Evolutionary conservation across 2,329 filamentous ascomycete genomes (phyloP).

Genomic region (Byssochlamys sp.): DNA sequence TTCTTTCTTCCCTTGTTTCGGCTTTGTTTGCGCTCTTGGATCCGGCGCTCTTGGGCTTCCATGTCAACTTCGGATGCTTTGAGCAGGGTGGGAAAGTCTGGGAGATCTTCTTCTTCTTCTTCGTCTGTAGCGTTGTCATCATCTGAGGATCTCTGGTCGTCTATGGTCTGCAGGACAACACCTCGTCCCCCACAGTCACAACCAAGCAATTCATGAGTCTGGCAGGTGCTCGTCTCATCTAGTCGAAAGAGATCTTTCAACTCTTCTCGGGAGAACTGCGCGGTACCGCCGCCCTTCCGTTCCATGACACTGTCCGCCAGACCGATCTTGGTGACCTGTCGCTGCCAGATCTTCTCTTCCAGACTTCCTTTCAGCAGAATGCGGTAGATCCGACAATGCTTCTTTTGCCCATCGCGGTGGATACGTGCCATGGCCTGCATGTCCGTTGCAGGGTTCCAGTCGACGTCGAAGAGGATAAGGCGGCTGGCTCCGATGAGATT

Average conservation of each 20-base stretch:
- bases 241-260: slow-evolving; percentile 58
- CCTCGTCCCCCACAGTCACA: slow-evolving; percentile 54
- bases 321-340: slow-evolving; percentile 61
- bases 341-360: slow-evolving; percentile 67
- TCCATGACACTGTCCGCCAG: slow-evolving; percentile 64
- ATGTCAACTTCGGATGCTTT: slow-evolving; percentile 33
- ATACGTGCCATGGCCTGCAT: slow-evolving; percentile 67
- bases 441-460: slow-evolving; percentile 68
- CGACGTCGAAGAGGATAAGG: slow-evolving; percentile 61
- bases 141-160: neutral
- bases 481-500: slow-evolving; percentile 63
- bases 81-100: slow-evolving; percentile 23
- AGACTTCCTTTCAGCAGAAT: slow-evolving; percentile 58
- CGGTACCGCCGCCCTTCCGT: slow-evolving; percentile 45
- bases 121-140: slow-evolving; percentile 9
- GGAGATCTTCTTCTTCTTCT: slow-evolving; percentile 16
- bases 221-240: slow-evolving; percentile 51
- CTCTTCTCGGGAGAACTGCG: slow-evolving; percentile 57
- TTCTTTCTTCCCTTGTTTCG: slow-evolving; percentile 6
- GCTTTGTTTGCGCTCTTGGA: slow-evolving; percentile 5
- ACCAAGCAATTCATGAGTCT: slow-evolving; percentile 58
- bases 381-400: slow-evolving; percentile 59
- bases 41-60: slow-evolving; percentile 24
- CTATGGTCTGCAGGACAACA: neutral
- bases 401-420: slow-evolving; percentile 61